Percentiles rank a stretch among this genome's conserved stretches.
Conservation (phyloP, 306 rosid species). For the Glycine tomentella region DNA sequence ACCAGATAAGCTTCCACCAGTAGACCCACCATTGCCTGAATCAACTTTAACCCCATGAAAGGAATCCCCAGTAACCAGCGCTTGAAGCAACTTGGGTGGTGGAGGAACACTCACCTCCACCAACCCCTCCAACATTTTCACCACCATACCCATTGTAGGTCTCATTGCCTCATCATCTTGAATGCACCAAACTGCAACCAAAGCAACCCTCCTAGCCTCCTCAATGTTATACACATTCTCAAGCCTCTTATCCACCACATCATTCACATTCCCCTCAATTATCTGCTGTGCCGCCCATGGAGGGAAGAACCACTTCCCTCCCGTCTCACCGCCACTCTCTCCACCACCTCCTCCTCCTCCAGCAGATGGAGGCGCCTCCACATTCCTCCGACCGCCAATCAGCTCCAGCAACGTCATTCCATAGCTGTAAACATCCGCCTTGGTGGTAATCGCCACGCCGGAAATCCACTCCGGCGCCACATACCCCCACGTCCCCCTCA, state of each 20-base stretch:
- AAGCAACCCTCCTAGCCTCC: conserved; percentile 67
- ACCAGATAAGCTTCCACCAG: conserved; percentile 53
- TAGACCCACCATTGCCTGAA: conserved; percentile 51
- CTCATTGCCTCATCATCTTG: conserved; percentile 79
- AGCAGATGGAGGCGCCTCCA: conserved; percentile 58
- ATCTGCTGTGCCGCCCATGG: conserved; percentile 82
- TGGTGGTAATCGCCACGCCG: conserved; percentile 79
- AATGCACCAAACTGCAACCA: conserved; percentile 94
- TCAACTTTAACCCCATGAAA: conserved; percentile 64
- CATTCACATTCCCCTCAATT: conserved; percentile 61
- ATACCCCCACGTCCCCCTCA: conserved; percentile 93
- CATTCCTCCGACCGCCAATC: conserved; percentile 77
- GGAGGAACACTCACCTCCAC: conserved; percentile 74
- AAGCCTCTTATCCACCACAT: conserved; percentile 69
- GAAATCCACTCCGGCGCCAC: conserved; percentile 95
- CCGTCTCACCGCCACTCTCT: conserved; percentile 47
- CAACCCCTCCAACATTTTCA: conserved; percentile 85
- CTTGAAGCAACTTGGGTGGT: conserved; percentile 77
- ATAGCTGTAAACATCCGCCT: conserved; percentile 88
- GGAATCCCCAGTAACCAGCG: conserved; percentile 81
- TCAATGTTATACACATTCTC: conserved; percentile 56
- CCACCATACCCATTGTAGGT: conserved; percentile 82
- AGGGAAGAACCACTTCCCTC: conserved; percentile 87
- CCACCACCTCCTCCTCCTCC: conserved; percentile 47
- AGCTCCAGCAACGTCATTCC: conserved; percentile 88